Evolutionary conservation across 371 early-diverging fungal species (phyloP), one percentile per base, ranked within the genome.

Genomic region (Sporodiniella umbellata): DNA sequence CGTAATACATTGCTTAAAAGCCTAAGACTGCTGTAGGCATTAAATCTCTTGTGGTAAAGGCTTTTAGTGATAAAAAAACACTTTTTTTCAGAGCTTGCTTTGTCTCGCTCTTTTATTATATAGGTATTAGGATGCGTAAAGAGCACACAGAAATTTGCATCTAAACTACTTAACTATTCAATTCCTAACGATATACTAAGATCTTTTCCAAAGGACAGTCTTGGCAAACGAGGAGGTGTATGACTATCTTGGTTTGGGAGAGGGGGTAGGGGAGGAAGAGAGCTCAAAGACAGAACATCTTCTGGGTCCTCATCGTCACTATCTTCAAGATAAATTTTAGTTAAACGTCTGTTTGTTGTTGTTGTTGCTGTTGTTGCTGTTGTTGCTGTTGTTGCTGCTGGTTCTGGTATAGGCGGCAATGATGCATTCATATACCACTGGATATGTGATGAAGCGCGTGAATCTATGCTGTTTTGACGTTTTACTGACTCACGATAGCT

Each of bases 401-500:
- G 17, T 21, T 53, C 42, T 12, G 68, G 68, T 43, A 68, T 52
- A 7, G 68, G 68, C 7, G 68, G 68, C 12, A 68, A 43, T 47
- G 55, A 52, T 17, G 63, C 68, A 40, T 64, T 42, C 15, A 60
- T 44, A 19, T 64, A 68, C 33, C 50, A 45, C 23, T 45, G 39
- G 31, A 43, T 19, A 33, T 44, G 30, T 2, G 61, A 46, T n/a
- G 50, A 33, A 8, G 22, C 19, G n/a, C 12, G 21, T 14, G 37
- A n/a, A 24, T 47, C 48, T 28, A 25, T 43, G 44, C 28, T 28
- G 26, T 43, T 53, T 6, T 40, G 42, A 35, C 44, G 8, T 33
- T 21, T 33, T 6, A 21, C 8, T 19, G 21, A n/a, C 10, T 18
- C 12, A 31, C 42, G 23, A 10, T 25, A 19, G 17, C 23, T 39